Evolutionary conservation across 2,329 filamentous ascomycete species (phyloP).

Genomic region (Trichoderma sp.): DNA sequence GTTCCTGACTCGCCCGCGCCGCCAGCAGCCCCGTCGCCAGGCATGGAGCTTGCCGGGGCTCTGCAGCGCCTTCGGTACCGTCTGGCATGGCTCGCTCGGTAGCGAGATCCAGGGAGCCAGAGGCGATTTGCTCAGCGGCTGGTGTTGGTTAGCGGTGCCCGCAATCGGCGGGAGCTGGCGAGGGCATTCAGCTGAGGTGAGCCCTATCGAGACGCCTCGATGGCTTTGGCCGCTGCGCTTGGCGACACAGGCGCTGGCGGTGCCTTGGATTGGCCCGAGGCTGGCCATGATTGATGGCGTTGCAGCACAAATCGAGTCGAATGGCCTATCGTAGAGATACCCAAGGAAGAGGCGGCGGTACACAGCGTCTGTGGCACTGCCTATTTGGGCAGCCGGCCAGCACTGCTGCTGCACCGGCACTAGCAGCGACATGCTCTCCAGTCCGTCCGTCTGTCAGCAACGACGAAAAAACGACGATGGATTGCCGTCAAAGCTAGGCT

Average conservation of each 20-base stretch:
- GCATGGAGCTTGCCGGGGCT: conserved; percentile 22
- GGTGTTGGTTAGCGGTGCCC: conserved; percentile 20
- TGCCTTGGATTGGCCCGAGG: conserved; percentile 37
- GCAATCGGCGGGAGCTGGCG: conserved; percentile 26
- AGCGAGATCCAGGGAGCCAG: conserved; percentile 23
- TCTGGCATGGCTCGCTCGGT: conserved; percentile 7
- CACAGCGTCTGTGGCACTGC: not conserved
- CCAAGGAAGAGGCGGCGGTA: not conserved
- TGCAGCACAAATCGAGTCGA: not conserved
- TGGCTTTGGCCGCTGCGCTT: conserved; percentile 34
- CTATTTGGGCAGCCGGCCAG: conserved; percentile 15
- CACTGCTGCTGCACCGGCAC: not conserved
- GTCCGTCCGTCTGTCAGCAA: not conserved
- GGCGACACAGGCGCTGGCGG: conserved; percentile 28
- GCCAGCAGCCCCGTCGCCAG: not conserved
- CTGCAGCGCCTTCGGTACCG: conserved; percentile 21
- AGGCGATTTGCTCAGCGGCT: conserved; percentile 7
- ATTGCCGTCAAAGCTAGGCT: not conserved
- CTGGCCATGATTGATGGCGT: conserved; percentile 1
- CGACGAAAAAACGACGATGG: not conserved
- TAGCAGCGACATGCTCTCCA: conserved; percentile 3
- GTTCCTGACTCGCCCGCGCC: conserved; percentile 22
- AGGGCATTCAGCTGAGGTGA: conserved; percentile 42
- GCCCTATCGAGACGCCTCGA: conserved; percentile 34
- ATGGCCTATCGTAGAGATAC: not conserved